Base-by-base conservation (phyloP, 2,329 filamentous ascomycete genomes). In the Trichoderma simmonsii region DNA sequence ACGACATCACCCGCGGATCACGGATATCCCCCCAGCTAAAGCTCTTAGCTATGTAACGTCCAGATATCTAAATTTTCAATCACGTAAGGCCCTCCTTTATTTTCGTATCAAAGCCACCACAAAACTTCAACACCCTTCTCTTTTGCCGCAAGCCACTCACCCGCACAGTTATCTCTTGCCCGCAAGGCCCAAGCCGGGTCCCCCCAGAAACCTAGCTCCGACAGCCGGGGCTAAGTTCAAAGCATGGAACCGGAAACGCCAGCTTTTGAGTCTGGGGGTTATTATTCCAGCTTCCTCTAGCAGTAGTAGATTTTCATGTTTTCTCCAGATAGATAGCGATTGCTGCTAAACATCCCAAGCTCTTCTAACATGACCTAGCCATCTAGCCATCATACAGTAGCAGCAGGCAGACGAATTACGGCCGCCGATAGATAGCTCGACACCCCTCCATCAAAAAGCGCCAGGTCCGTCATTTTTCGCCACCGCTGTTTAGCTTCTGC, bases 141-240 rank as follows among this genome's bases (percentile, higher is more conserved):
- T 11, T 24, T 32, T 14, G 6, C 28, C 26, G 36, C 56, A 69
- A 68, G 66, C 66, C 66, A 69, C 66, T 61, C 67, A 36, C 15
- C 67, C 56, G 57, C 59, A 70, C 67, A 62, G 67, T 70, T 61
- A 70, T 70, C 67, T 68, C 34, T 65, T 36, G 14, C 39, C 32
- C 64, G 14, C 39, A 32, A 26, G 32, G 32, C 32, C 32, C 32
- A 34, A 34, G 32, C 32, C 32, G 11, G 11, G 8, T 11, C 43
- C 21, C 6, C 12, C 39, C 43, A 7, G 11, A 54, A 24, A 54
- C 43, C 2, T 51, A n/a, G 43, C 43, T 21, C 43, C n/a, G 43
- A 51, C 39, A 43, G 39, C 39, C 39, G 39, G 39, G 6, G 39
- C 39, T 43, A 51, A 51, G 43, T 21, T 3, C 9, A 51, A 21